These are phyloP conservation scores for Purpureocillium takamizusanense DNA, from an alignment of 2,329 filamentous ascomycete species.

Conservation along the genomic window DNA sequence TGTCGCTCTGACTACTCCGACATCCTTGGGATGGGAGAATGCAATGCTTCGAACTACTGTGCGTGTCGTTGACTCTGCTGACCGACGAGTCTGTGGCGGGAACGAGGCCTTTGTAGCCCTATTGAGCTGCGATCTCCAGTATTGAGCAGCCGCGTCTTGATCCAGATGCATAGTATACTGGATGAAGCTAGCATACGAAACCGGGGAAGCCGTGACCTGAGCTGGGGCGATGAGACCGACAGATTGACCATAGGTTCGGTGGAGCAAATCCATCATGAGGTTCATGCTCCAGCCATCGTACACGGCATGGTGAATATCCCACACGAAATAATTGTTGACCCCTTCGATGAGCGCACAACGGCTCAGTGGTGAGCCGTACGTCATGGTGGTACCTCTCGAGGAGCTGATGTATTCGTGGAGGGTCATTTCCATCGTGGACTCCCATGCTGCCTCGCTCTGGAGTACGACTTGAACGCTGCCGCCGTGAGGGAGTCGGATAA, in stretches of 20 bases:
- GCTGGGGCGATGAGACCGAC: background rate
- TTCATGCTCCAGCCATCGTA: constrained; percentile 1
- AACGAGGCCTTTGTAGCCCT: constrained; percentile 1
- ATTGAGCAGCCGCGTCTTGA: background rate
- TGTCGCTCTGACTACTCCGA: background rate
- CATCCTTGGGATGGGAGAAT: background rate
- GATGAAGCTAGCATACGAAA: background rate
- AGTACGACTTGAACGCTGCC: background rate
- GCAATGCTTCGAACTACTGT: background rate
- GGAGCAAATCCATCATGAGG: background rate
- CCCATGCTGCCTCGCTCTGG: background rate
- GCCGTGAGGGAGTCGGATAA: constrained; percentile 2
- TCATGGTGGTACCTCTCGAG: background rate
- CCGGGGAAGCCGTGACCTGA: background rate
- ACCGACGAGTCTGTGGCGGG: background rate
- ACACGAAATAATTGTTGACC: background rate
- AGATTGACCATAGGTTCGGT: background rate
- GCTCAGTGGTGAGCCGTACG: background rate
- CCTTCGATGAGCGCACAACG: background rate
- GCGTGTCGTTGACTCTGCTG: background rate
- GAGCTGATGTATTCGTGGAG: background rate
- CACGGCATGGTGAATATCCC: constrained; percentile 1
- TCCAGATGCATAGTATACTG: background rate
- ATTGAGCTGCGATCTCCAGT: background rate
- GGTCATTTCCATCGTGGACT: background rate